Evolutionary conservation across 2,329 filamentous ascomycete species (phyloP), one percentile per base, ranked within the genome.

Genomic region (Hyphodiscus sp.): DNA sequence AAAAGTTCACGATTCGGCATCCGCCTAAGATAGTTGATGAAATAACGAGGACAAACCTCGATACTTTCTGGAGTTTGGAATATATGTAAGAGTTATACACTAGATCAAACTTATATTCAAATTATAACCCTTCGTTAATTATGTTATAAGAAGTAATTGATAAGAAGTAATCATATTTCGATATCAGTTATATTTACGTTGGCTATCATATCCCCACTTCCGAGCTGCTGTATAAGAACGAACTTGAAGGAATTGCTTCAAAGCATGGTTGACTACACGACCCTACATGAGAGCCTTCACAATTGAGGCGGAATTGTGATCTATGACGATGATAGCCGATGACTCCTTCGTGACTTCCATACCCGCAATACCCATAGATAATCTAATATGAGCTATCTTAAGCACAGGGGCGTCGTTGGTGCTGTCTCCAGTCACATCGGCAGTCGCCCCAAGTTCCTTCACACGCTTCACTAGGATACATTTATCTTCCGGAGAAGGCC

Each of bases 401-500:
- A 86, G 70, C 52, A 82, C 82, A 20, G 82, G 80, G 1, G 81
- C 82, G 61, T 86, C 83, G 51, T 86, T 85, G 42, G 82, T 85
- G 42, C 82, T 82, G 59, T 85, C 82, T 56, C 82, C 82, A 41
- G 82, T 86, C 1, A 85, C 82, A 41, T 82, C 82, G 23, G 86
- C 83, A 3, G 80, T 84, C 66, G 84, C 80, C 20, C 83, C 83
- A 55, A 86, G 76, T 48, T 81, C 77, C 62, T 84, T 83, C 1
- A 88, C 72, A 42, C 79, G 74, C 61, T 78, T 80, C 30, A 87
- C 84, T 30, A 88, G 74, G 38, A 80, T 78, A 15, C 81, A 73
- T 69, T 88, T 88, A 60, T 88, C 85, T 58, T 87, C 82, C 0
- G 85, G 85, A 44, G 82, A 86, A 0, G 84, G 86, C 48, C 84